A percentile compares a stretch with the other conserved stretches of the same genome.
Conservation (phyloP, 305 asterid genomes). For the Plantago rigida region DNA sequence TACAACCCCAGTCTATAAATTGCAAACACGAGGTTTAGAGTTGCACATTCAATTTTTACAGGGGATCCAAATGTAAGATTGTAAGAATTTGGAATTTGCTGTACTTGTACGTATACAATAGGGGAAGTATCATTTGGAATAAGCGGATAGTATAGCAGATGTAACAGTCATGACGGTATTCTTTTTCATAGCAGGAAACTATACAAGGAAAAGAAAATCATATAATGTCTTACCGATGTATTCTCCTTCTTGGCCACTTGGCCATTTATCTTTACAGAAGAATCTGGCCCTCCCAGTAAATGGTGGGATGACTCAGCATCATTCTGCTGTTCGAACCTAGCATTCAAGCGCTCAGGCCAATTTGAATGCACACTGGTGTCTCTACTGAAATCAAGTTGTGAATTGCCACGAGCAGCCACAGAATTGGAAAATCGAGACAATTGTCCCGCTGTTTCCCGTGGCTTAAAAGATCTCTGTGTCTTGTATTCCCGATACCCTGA, state of each 20-base stretch:
- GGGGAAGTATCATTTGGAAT: no score
- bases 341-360: constrained; percentile 32
- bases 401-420: constrained; percentile 38
- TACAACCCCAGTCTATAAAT: no score
- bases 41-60: no score
- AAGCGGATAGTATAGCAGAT: no score
- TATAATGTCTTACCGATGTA: constrained; percentile 27
- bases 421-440: constrained; percentile 49
- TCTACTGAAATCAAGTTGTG: constrained; percentile 41
- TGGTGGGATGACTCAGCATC: constrained; percentile 42
- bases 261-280: constrained; percentile 34
- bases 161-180: no score
- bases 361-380: constrained; percentile 29
- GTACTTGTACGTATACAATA: no score
- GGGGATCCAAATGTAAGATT: no score
- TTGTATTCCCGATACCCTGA: constrained; percentile 32
- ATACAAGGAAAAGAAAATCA: not conserved
- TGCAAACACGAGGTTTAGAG: no score
- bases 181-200: not conserved
- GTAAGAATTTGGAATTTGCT: no score
- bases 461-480: constrained; percentile 33
- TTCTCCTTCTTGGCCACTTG: constrained; percentile 30
- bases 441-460: constrained; percentile 35
- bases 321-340: constrained; percentile 36
- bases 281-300: constrained; percentile 34